Percentiles rank a stretch among this genome's conserved stretches.
Evolutionary conservation across 768 basidiomycete genomes (phyloP).

Genomic region (Coprinellus micaceus): DNA sequence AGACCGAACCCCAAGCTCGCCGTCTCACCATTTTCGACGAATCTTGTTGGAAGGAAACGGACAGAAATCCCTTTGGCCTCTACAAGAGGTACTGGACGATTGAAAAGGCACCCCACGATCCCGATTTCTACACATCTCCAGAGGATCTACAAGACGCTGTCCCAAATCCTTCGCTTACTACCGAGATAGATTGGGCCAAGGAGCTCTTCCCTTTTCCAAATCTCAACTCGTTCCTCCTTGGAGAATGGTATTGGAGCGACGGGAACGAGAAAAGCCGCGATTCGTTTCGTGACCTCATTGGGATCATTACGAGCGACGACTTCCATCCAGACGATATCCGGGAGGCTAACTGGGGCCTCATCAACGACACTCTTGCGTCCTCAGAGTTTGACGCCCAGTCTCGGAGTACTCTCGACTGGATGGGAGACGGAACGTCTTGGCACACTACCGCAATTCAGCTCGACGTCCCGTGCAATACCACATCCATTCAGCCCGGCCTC

Average conservation of each 20-base stretch:
- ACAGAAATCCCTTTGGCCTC: too few relatives aligned
- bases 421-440: neutral
- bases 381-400: neutral
- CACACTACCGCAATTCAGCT: neutral
- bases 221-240: slow-evolving; percentile 19
- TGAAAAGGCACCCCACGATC: too few relatives aligned
- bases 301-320: neutral
- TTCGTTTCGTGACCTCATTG: neutral
- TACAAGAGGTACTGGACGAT: too few relatives aligned
- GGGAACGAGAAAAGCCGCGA: neutral
- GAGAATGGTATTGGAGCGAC: slow-evolving; percentile 6
- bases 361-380: neutral
- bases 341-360: neutral
- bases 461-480: neutral
- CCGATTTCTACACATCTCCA: too few relatives aligned
- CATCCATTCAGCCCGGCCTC: neutral
- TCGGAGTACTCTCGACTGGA: too few relatives aligned
- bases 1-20: too few relatives aligned
- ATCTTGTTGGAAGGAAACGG: too few relatives aligned
- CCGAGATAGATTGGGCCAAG: too few relatives aligned
- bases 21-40: too few relatives aligned
- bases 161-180: too few relatives aligned
- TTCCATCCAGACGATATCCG: neutral
- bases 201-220: slow-evolving; percentile 9
- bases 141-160: too few relatives aligned